Evolutionary conservation across 1,284 basidiomycete species (phyloP).

Genomic region (Boletus mariae): DNA sequence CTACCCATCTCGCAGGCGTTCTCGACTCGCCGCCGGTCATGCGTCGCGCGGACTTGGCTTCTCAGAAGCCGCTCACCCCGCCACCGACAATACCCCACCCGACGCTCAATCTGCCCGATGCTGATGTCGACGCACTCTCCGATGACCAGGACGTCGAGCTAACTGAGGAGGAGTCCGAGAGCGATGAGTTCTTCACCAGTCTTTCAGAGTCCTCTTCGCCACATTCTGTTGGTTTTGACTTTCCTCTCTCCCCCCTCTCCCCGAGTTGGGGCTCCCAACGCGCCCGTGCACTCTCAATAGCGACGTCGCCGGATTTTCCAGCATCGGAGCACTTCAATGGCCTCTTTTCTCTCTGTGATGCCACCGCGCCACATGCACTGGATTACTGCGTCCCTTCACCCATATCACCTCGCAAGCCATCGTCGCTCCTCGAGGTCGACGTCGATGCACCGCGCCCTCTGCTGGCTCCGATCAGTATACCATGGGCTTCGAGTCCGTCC

Average conservation of each 20-base stretch:
- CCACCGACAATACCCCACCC: constrained; percentile 40
- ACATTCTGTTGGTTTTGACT: constrained; percentile 11
- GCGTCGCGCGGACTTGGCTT: constrained; percentile 28
- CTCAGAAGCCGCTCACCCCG: constrained; percentile 38
- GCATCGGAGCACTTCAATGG: constrained; percentile 16
- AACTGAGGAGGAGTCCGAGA: constrained; percentile 20
- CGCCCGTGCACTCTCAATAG: constrained; percentile 12
- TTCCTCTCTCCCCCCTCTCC: constrained; percentile 37
- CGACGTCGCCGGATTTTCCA: constrained; percentile 18
- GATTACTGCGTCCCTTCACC: constrained; percentile 17
- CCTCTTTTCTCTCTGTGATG: constrained; percentile 20
- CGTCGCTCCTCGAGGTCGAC: constrained; percentile 28
- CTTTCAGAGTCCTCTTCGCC: constrained; percentile 17
- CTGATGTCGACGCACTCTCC: constrained; percentile 17
- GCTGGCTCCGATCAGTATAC: constrained; percentile 20
- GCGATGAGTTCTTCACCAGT: constrained; percentile 18
- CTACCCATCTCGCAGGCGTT: constrained; percentile 25
- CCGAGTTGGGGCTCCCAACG: constrained; percentile 29
- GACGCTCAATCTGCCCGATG: constrained; percentile 36
- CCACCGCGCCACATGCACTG: constrained; percentile 9
- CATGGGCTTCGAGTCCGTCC: constrained; percentile 15
- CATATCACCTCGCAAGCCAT: constrained; percentile 15
- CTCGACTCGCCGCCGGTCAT: constrained; percentile 36
- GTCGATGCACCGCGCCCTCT: constrained; percentile 16
- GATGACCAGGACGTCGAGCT: constrained; percentile 12